Conservation (phyloP, 83 land plant species). For the Picea mariana region DNA sequence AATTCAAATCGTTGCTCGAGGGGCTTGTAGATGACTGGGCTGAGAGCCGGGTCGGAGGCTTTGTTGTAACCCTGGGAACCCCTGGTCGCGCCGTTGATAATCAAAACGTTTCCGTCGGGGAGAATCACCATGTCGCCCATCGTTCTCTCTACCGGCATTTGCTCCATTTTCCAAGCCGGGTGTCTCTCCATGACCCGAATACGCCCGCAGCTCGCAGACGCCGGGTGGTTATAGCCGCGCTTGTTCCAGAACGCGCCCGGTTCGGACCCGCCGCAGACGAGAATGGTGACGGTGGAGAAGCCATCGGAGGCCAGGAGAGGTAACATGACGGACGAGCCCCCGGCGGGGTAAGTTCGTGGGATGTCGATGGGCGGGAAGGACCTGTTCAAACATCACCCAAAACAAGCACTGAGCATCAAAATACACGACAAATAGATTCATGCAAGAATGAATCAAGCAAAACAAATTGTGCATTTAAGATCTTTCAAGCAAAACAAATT, state of each 20-base stretch:
- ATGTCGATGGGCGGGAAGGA: conserved; percentile 36
- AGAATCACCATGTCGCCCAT: conserved; percentile 89
- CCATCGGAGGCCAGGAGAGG: conserved; percentile 26
- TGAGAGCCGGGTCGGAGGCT: conserved; percentile 29
- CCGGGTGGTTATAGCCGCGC: conserved; percentile 22
- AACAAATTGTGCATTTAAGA: no score
- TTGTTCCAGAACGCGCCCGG: conserved; percentile 39
- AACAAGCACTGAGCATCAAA: no score
- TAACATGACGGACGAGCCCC: conserved; percentile 55
- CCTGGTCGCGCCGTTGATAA: conserved; percentile 52
- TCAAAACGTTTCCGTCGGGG: conserved; percentile 52
- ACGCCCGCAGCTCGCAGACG: conserved; percentile 56
- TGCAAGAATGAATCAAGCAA: no score
- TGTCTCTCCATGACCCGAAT: conserved; percentile 36
- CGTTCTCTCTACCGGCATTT: conserved; percentile 59
- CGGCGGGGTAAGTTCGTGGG: conserved; percentile 55
- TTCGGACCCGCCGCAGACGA: conserved; percentile 76
- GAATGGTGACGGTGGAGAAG: conserved; percentile 45
- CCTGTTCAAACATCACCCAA: background rate
- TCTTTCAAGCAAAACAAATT: no score
- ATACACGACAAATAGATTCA: no score
- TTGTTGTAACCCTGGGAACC: conserved; percentile 47
- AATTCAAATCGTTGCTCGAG: conserved; percentile 27
- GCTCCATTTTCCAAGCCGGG: conserved; percentile 67
- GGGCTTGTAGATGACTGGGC: conserved; percentile 47